These are phyloP conservation scores for Alternaria incomplexa DNA, from an alignment of 2,329 filamentous ascomycete genomes.

Conservation along the genomic window DNA sequence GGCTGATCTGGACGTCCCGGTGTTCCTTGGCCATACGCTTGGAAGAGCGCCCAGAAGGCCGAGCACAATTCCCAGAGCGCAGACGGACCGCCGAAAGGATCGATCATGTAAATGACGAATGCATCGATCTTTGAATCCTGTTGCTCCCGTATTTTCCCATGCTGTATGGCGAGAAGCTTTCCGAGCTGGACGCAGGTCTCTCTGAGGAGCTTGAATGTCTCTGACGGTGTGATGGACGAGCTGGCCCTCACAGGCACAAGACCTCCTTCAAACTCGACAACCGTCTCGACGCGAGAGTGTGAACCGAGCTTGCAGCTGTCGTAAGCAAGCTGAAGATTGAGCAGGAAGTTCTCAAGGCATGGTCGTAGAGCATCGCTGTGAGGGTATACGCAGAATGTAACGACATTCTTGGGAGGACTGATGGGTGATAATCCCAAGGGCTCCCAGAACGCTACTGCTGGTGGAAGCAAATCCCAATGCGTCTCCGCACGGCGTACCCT, in stretches of 20 bases:
- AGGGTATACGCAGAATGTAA: constrained; percentile 74
- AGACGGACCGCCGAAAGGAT: constrained; percentile 67
- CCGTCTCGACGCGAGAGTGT: constrained; percentile 57
- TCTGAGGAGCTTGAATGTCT: constrained; percentile 38
- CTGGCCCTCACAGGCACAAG: constrained; percentile 39
- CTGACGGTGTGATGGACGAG: constrained; percentile 21
- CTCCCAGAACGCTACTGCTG: constrained; percentile 82
- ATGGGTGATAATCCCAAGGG: constrained; percentile 75
- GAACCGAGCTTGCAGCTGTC: constrained; percentile 75
- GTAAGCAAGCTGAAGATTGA: constrained; percentile 72
- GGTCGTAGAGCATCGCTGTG: constrained; percentile 67
- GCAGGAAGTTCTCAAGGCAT: constrained; percentile 68
- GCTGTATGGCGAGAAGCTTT: constrained; percentile 46
- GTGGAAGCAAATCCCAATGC: constrained; percentile 74
- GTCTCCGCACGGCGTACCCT: constrained; percentile 73
- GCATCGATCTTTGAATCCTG: constrained; percentile 59
- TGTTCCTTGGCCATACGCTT: constrained; percentile 62
- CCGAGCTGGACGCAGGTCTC: constrained; percentile 50
- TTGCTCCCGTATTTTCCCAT: constrained; percentile 44
- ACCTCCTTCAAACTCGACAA: constrained; percentile 45
- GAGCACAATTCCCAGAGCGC: constrained; percentile 72
- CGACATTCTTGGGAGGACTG: constrained; percentile 73
- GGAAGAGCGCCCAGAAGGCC: constrained; percentile 75
- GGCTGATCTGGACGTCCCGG: constrained; percentile 49
- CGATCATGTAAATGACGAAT: constrained; percentile 77